Percentiles rank a stretch among this genome's conserved stretches.
Conservation (phyloP, 352 stramenopile genomes). For the Pythium brassicae region DNA sequence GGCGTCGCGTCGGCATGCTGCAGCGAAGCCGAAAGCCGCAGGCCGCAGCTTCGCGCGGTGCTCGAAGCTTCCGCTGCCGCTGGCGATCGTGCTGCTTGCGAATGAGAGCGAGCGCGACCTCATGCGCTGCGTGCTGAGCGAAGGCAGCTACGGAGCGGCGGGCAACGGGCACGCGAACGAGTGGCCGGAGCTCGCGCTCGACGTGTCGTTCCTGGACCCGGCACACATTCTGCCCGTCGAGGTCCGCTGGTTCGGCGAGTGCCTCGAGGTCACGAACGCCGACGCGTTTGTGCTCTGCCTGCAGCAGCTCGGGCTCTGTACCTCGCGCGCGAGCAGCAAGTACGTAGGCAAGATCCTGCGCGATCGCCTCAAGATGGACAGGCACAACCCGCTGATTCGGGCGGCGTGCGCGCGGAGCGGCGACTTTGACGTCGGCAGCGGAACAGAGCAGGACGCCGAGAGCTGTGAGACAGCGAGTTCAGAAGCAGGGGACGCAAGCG, state of each 20-base stretch:
- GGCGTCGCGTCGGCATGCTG: background rate
- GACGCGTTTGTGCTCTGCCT: slow-evolving; percentile 63
- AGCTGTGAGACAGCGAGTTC: background rate
- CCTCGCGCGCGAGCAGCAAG: slow-evolving; percentile 37
- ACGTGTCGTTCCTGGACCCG: slow-evolving; percentile 45
- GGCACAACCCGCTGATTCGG: slow-evolving; percentile 35
- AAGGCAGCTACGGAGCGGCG: slow-evolving; percentile 14
- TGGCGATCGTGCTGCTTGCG: slow-evolving; percentile 54
- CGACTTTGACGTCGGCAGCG: slow-evolving; percentile 2
- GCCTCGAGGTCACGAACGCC: slow-evolving; percentile 44
- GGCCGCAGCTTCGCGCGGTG: slow-evolving; percentile 19
- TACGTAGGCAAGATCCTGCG: slow-evolving; percentile 60
- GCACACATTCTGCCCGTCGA: slow-evolving; percentile 46
- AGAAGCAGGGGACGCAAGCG: background rate
- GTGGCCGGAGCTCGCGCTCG: slow-evolving; percentile 63
- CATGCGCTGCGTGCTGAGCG: slow-evolving; percentile 27
- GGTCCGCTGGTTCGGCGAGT: slow-evolving; percentile 45
- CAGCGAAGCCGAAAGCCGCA: background rate
- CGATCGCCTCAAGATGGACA: slow-evolving; percentile 47
- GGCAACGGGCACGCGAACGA: slow-evolving; percentile 15
- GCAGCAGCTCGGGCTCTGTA: slow-evolving; percentile 55
- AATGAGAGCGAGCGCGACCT: slow-evolving; percentile 61
- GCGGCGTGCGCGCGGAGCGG: slow-evolving; percentile 15
- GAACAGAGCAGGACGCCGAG: background rate
- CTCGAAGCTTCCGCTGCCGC: slow-evolving; percentile 53